phyloP scores from a whole-genome alignment of 306 rosid species.

The Medicago lupulina region DNA sequence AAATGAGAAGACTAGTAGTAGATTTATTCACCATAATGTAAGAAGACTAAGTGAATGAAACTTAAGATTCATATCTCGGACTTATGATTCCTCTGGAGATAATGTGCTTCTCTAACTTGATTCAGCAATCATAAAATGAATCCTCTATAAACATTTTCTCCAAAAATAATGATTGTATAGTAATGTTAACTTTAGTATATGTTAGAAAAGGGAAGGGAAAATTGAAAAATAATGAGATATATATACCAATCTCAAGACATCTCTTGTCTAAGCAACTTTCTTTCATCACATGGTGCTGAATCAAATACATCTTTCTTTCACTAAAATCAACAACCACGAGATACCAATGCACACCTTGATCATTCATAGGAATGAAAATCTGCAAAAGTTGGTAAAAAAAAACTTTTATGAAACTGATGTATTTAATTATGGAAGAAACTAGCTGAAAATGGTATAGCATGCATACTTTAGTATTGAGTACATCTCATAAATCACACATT shows the following conservation, averaged over 20 bases:
- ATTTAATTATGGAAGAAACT: background rate
- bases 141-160: background rate
- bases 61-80: background rate
- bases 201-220: no score
- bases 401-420: background rate
- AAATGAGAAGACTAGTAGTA: background rate
- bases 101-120: background rate
- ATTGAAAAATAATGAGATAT: background rate
- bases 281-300: background rate
- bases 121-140: background rate
- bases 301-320: background rate
- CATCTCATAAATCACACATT: background rate
- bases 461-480: background rate
- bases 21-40: no score
- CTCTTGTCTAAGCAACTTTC: background rate
- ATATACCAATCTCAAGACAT: background rate
- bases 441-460: background rate
- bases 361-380: no score
- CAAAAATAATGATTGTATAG: background rate
- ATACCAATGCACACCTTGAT: background rate
- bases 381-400: no score
- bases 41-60: background rate
- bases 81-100: background rate
- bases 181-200: background rate
- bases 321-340: background rate